Conservation (phyloP, 257 asterid genomes). For the Ophiorrhiza pumila region DNA sequence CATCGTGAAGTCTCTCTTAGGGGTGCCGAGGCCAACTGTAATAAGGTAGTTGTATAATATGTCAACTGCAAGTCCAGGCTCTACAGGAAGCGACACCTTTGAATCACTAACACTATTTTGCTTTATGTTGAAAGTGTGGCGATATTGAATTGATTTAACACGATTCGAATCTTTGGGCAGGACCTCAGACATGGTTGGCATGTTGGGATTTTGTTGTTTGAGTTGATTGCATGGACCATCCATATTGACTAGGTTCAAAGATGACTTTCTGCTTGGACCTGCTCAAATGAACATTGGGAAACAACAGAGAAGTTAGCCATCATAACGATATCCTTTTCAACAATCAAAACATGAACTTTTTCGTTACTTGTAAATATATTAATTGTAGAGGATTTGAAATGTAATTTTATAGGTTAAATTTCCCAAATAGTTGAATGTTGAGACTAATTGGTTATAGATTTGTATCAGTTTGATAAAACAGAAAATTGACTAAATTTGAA, state of each 20-base stretch:
- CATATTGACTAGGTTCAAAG: conserved; percentile 45
- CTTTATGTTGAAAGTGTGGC: conserved; percentile 5
- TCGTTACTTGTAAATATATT: no score
- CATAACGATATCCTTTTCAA: no score
- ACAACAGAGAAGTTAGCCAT: background rate
- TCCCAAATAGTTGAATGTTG: no score
- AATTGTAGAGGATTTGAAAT: no score
- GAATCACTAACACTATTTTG: conserved; percentile 6
- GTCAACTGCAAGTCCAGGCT: conserved; percentile 41
- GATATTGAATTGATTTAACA: conserved; percentile 45
- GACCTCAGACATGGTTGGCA: conserved; percentile 26
- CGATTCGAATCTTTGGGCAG: background rate
- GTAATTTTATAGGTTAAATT: no score
- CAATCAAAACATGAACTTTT: no score
- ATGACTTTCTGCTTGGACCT: conserved; percentile 47
- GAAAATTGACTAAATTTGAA: no score
- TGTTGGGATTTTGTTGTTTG: conserved; percentile 9
- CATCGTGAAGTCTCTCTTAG: conserved; percentile 35
- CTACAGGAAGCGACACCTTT: conserved; percentile 39
- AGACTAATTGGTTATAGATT: no score
- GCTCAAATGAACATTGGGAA: no score
- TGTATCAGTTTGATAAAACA: no score
- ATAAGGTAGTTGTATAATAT: conserved; percentile 64
- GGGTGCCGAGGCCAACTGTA: conserved; percentile 62
- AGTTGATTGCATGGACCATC: conserved; percentile 59